Conservation (phyloP, 2,329 filamentous ascomycete species). For the Sporothrix variecibatus region DNA sequence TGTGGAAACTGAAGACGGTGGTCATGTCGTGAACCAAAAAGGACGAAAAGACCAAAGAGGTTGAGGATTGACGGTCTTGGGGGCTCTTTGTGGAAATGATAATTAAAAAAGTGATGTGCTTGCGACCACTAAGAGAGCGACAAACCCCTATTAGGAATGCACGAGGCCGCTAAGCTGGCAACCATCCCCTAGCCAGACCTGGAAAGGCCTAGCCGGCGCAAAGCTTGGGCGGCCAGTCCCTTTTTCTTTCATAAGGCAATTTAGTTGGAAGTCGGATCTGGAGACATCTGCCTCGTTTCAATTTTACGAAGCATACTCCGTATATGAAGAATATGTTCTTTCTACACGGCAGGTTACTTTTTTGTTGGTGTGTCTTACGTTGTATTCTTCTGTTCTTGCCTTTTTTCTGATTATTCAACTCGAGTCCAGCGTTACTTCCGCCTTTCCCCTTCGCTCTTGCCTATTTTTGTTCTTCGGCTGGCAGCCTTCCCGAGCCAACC, state of each 20-base stretch:
- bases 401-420: neutral
- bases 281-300: neutral
- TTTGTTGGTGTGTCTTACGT: neutral
- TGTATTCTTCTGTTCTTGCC: neutral
- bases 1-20: neutral
- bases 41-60: neutral
- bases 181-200: slow-evolving; percentile 5
- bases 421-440: slow-evolving; percentile 8
- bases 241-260: neutral
- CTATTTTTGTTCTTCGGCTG: slow-evolving; percentile 5
- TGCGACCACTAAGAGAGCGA: neutral
- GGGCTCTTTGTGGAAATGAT: slow-evolving; percentile 9
- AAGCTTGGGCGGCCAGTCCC: neutral
- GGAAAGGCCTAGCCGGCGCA: slow-evolving; percentile 3
- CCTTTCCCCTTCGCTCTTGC: neutral
- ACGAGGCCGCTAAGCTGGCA: neutral
- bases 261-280: too few species aligned
- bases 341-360: too few species aligned
- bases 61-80: slow-evolving; percentile 7
- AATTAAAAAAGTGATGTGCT: neutral
- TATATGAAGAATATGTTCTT: too few species aligned
- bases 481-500: slow-evolving; percentile 9
- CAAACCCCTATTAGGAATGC: neutral
- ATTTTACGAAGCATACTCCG: too few species aligned
- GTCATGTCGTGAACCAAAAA: neutral